These are phyloP conservation scores for Candida parachauliodes DNA, from an alignment of 805 yeast genomes.

Conservation along the genomic window DNA sequence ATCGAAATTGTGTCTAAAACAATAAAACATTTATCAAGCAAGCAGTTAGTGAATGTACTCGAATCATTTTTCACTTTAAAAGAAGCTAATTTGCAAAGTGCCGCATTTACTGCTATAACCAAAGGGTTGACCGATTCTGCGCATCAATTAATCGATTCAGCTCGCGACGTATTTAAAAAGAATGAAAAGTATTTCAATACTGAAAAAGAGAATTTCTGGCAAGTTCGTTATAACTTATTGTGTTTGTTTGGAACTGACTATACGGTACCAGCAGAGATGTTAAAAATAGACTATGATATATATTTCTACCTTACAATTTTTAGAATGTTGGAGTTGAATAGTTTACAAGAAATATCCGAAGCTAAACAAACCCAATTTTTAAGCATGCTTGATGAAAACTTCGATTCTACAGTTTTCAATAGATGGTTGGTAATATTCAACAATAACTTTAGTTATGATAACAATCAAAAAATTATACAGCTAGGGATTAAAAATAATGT, in stretches of 20 bases:
- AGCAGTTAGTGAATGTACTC: conserved; percentile 28
- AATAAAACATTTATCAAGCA: conserved; percentile 43
- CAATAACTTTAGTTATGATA: conserved; percentile 23
- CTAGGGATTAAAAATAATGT: conserved; percentile 16
- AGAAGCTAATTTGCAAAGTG: conserved; percentile 7
- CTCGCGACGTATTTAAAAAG: conserved; percentile 10
- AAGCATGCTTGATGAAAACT: conserved; percentile 6
- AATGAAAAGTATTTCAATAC: conserved; percentile 14
- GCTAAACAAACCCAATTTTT: conserved; percentile 13
- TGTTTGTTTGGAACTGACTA: conserved; percentile 34
- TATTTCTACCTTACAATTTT: conserved; percentile 39
- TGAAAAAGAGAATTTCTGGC: conserved; percentile 34
- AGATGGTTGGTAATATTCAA: conserved; percentile 58
- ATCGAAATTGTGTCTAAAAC: conserved; percentile 35
- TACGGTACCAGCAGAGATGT: conserved; percentile 17
- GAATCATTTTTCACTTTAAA: conserved; percentile 3
- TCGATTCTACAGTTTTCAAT: conserved; percentile 22
- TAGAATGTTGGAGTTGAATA: conserved; percentile 47
- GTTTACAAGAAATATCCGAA: conserved; percentile 8
- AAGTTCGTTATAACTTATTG: conserved; percentile 43
- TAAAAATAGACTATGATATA: conserved; percentile 10
- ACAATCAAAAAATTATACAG: conserved; percentile 24
- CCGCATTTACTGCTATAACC: conserved; percentile 20
- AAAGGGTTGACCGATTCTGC: conserved; percentile 40
- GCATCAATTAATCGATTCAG: conserved; percentile 15